Conservation (phyloP, 108 stramenopile genomes). For the Mayamaea pseudoterrestris region DNA sequence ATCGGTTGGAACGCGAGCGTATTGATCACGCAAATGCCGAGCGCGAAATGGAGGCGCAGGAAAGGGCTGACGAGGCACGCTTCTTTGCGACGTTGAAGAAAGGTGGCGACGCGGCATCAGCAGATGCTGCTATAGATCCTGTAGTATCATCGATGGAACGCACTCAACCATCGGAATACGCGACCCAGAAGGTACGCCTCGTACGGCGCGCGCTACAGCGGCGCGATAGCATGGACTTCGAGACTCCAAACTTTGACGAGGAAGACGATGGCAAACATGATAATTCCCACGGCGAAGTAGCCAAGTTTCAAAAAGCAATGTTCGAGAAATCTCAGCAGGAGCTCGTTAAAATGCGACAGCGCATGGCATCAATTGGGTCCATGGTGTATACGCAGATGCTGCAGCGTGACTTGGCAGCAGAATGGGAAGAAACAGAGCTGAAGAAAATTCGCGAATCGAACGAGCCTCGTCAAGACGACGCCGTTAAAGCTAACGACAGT, state of each 20-base stretch:
- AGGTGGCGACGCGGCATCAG: conserved; percentile 8
- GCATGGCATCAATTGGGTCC: conserved; percentile 23
- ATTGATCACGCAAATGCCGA: conserved; percentile 63
- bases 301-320: conserved; percentile 52
- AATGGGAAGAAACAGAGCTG: conserved; percentile 18
- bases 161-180: no score
- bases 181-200: conserved; percentile 2
- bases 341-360: conserved; percentile 26
- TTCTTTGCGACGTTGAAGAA: conserved; percentile 54
- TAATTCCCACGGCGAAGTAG: conserved; percentile 47
- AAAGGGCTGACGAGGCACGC: conserved; percentile 60
- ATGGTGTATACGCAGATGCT: conserved; percentile 15
- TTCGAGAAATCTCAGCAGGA: conserved; percentile 62
- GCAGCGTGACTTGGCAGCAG: conserved; percentile 15
- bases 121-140: no score
- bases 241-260: conserved; percentile 76
- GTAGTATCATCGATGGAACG: no score
- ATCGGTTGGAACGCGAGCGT: conserved; percentile 62
- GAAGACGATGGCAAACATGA: conserved; percentile 59
- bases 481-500: no score
- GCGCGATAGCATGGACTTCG: conserved; percentile 54
- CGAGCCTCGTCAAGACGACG: no score
- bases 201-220: conserved; percentile 8
- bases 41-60: conserved; percentile 61
- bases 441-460: no score